Conservation (phyloP, 805 yeast species). For the Kurtzmaniella cleridarum region DNA sequence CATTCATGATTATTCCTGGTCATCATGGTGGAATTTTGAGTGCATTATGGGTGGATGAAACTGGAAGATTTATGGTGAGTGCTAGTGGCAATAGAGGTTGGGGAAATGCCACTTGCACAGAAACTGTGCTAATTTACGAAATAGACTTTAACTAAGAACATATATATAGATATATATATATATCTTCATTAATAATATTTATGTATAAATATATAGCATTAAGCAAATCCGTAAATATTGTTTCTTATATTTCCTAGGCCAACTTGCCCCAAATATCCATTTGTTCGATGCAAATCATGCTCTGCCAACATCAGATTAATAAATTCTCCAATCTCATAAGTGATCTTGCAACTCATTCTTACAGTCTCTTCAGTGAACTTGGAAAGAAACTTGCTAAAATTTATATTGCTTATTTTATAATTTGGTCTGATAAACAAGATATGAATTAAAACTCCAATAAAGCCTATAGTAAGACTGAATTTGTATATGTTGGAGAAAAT, state of each 20-base stretch:
- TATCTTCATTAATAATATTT: background rate
- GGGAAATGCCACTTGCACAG: slow-evolving; percentile 75
- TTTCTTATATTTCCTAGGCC: slow-evolving; percentile 31
- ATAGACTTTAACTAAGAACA: slow-evolving; percentile 41
- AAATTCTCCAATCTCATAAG: slow-evolving; percentile 6
- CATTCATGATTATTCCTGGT: slow-evolving; percentile 90
- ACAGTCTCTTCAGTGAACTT: slow-evolving; percentile 4
- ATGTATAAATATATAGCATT: background rate
- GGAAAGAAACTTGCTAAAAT: slow-evolving; percentile 3
- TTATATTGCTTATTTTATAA: slow-evolving; percentile 5
- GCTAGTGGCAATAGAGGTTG: slow-evolving; percentile 95
- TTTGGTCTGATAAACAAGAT: slow-evolving; percentile 19
- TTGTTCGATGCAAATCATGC: slow-evolving; percentile 1
- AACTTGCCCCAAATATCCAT: slow-evolving; percentile 21
- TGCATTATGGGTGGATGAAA: slow-evolving; percentile 74
- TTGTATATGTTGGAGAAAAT: slow-evolving; percentile 19
- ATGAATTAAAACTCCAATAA: slow-evolving; percentile 34
- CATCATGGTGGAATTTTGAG: slow-evolving; percentile 92
- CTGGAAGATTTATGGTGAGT: slow-evolving; percentile 81
- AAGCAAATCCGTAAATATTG: slow-evolving; percentile 19
- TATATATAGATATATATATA: slow-evolving; percentile 1
- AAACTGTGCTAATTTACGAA: slow-evolving; percentile 76
- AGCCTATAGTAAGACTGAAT: slow-evolving; percentile 33
- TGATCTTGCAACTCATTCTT: slow-evolving; percentile 7
- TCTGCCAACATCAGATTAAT: background rate